These are phyloP conservation scores for Toxicodendron radicans DNA, from an alignment of 345 rosid species.

Conservation along the genomic window DNA sequence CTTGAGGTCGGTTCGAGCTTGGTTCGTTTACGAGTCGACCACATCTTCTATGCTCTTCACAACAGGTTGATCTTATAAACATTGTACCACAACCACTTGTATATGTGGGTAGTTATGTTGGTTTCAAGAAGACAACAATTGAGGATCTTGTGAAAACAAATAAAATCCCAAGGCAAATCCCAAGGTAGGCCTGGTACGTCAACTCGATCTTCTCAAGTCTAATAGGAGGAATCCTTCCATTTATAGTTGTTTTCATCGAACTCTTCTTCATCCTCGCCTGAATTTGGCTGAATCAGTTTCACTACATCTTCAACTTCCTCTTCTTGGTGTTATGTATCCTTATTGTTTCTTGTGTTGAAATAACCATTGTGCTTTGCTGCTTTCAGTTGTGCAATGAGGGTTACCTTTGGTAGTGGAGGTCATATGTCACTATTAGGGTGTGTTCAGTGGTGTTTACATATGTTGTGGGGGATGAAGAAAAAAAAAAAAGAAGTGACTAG, in stretches of 20 bases:
- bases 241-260: conserved; percentile 80
- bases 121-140: conserved; percentile 67
- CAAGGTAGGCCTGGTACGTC: conserved; percentile 87
- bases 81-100: no score
- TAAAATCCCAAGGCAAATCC: conserved; percentile 81
- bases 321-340: conserved; percentile 74
- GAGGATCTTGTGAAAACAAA: conserved; percentile 83
- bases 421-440: no score
- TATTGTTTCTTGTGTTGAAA: conserved; percentile 67
- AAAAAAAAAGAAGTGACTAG: no score
- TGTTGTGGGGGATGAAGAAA: no score
- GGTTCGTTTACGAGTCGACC: no score
- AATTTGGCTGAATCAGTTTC: conserved; percentile 87
- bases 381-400: conserved; percentile 83
- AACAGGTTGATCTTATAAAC: no score
- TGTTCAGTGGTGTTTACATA: no score
- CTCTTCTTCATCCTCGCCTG: conserved; percentile 87
- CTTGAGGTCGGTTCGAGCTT: no score
- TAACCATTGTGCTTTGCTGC: conserved; percentile 77
- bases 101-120: conserved; percentile 61
- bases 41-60: no score
- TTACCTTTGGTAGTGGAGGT: conserved; percentile 90
- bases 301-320: conserved; percentile 84
- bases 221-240: conserved; percentile 81
- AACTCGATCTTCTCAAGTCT: conserved; percentile 71